Percentiles rank a stretch among this genome's conserved stretches.
These are phyloP conservation scores for Gaertneriomyces semiglobifer DNA, from an alignment of 192 early-diverging fungal genomes.

Conservation along the genomic window DNA sequence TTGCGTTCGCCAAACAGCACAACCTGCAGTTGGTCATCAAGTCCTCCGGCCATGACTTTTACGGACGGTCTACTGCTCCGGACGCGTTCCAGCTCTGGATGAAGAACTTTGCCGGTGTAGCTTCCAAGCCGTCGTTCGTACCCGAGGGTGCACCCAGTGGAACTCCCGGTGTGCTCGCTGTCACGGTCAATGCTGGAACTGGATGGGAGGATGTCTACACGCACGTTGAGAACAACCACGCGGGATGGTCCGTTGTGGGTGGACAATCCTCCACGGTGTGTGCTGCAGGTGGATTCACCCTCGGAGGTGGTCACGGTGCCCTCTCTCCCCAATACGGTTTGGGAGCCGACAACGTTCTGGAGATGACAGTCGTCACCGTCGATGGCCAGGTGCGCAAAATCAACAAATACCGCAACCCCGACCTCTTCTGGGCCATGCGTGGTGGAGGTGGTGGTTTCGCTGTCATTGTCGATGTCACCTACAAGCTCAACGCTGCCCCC, in stretches of 20 bases:
- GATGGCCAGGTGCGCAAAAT: background rate
- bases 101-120: slow-evolving; percentile 37
- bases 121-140: slow-evolving; percentile 9
- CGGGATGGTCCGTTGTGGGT: slow-evolving; percentile 39
- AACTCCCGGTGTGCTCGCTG: background rate
- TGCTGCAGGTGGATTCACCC: slow-evolving; percentile 37
- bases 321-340: slow-evolving; percentile 10
- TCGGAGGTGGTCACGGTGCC: slow-evolving; percentile 36
- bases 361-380: slow-evolving; percentile 19
- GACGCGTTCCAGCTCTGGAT: slow-evolving; percentile 48
- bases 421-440: slow-evolving; percentile 15
- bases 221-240: slow-evolving; percentile 27
- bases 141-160: background rate
- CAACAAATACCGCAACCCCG: slow-evolving; percentile 4
- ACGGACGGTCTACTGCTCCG: slow-evolving; percentile 44
- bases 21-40: slow-evolving; percentile 52
- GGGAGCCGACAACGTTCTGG: slow-evolving; percentile 12
- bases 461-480: background rate
- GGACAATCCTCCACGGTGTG: slow-evolving; percentile 49
- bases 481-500: background rate
- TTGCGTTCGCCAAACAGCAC: slow-evolving; percentile 22
- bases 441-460: slow-evolving; percentile 21
- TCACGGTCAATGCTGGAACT: slow-evolving; percentile 45
- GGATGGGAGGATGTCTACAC: slow-evolving; percentile 34
- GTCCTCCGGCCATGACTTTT: slow-evolving; percentile 53